phyloP scores from a whole-genome alignment of 1,139 yeast species.

The Yamadazyma atmosphaerica region DNA sequence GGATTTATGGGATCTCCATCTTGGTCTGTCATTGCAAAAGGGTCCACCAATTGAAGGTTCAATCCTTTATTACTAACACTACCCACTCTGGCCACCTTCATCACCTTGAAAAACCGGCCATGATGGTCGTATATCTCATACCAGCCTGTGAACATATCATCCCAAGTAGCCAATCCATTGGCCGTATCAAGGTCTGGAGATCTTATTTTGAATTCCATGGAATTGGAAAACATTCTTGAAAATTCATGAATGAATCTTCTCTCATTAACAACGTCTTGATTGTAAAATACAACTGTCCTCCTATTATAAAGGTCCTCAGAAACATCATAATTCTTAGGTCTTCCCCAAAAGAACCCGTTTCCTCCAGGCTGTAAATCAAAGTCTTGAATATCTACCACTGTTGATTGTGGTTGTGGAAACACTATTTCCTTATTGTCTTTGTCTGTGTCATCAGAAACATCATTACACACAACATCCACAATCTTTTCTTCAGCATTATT shows the following conservation, averaged over 20 bases:
- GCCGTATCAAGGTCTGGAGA: constrained; percentile 25
- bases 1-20: constrained; percentile 28
- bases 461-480: constrained; percentile 43
- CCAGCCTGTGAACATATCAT: constrained; percentile 37
- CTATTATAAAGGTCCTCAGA: constrained; percentile 10
- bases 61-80: constrained; percentile 14
- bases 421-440: constrained; percentile 2
- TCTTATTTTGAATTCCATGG: constrained; percentile 26
- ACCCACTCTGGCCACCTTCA: constrained; percentile 28
- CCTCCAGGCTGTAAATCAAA: constrained; percentile 30
- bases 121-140: constrained; percentile 36
- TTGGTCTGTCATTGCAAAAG: constrained; percentile 30
- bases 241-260: constrained; percentile 20
- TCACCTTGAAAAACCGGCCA: constrained; percentile 30
- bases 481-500: constrained; percentile 34
- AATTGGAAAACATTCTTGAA: constrained; percentile 21
- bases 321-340: constrained; percentile 9
- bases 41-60: constrained; percentile 29
- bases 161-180: constrained; percentile 24
- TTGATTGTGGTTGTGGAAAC: constrained; percentile 23
- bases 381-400: constrained; percentile 28
- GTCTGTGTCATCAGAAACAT: constrained; percentile 7
- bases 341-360: constrained; percentile 30
- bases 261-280: constrained; percentile 17
- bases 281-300: constrained; percentile 28